Evolutionary conservation across 176 grass and related monocot species (phyloP), one percentile per base, ranked within the genome.

Genomic region (Calamus simplicifolius): DNA sequence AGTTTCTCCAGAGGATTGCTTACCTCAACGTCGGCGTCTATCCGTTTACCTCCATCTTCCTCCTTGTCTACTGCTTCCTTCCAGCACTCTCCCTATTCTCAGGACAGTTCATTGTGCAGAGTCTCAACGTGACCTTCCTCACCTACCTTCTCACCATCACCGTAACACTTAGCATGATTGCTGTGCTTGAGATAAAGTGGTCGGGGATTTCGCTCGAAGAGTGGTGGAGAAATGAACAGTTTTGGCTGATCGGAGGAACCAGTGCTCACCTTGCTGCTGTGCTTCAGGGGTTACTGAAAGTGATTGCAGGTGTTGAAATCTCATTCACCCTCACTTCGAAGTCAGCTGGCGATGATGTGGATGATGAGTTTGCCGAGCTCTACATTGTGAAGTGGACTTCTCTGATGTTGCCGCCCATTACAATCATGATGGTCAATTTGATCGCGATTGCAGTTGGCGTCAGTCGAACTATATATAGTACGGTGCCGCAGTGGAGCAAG

Each of bases 1-100:
- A 91, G 63, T 68, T 89, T 49, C 81, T 97, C 38, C 92, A 97
- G 48, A 80, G 92, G 19, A 75, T 90, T 1, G 92, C 92, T 4
- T 97, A 97, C 87, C 81, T 91, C 69, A 97, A 97, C 64, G 85
- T 97, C 48, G 85, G 81, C 26, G 82, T 85, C 25, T 97, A 97
- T 70, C 92, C 92, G 0, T 97, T 97, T 74, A 97, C 92, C 27
- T 89, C 92, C n/a, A 5, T 91, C 16, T 97, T 97, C 77, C 92
- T 97, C 59, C 80, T 90, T 56, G 82, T 90, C 56, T 97, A 97
- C 68, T 90, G 83, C 69, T 87, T 89, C 51, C 85, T 97, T 28
- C 92, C 92, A 29, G 92, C 92, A 48, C 83, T 97, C 28, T 80
- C 78, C 7, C 83, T 97, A 64, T 80, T 97, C 27, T 81, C 92